These are phyloP conservation scores for Bipolaris sorokiniana DNA, from an alignment of 2,329 filamentous ascomycete species.

Conservation along the genomic window DNA sequence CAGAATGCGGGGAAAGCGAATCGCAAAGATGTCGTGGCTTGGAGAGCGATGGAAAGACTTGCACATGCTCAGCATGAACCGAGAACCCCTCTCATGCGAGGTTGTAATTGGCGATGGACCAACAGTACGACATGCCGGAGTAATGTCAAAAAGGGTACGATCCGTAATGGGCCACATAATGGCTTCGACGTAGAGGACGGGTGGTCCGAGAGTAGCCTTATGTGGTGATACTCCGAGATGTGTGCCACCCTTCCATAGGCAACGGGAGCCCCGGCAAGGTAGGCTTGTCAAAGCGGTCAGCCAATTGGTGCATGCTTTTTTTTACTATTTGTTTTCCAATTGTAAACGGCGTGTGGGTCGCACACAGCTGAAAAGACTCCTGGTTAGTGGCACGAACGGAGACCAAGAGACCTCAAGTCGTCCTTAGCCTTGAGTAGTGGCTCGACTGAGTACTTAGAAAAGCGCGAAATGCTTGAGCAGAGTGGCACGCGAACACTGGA, in stretches of 20 bases:
- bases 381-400: slow-evolving; percentile 20
- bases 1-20: slow-evolving; percentile 39
- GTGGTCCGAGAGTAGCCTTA: slow-evolving; percentile 27
- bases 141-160: slow-evolving; percentile 29
- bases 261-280: slow-evolving; percentile 29
- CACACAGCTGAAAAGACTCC: slow-evolving; percentile 5
- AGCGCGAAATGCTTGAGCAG: slow-evolving; percentile 5
- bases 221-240: slow-evolving; percentile 41
- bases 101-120: slow-evolving; percentile 25
- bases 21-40: slow-evolving; percentile 20
- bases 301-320: slow-evolving; percentile 31
- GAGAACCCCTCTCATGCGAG: slow-evolving; percentile 24
- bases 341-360: slow-evolving; percentile 7
- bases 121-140: slow-evolving; percentile 23
- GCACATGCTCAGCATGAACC: slow-evolving; percentile 35
- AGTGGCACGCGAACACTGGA: slow-evolving; percentile 19
- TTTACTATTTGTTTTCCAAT: slow-evolving; percentile 11
- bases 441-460: slow-evolving; percentile 9
- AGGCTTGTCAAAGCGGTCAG: slow-evolving; percentile 10
- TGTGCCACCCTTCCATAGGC: slow-evolving; percentile 32
- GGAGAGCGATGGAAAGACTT: slow-evolving; percentile 24
- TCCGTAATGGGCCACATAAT: slow-evolving; percentile 32
- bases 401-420: slow-evolving; percentile 11
- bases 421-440: slow-evolving; percentile 15
- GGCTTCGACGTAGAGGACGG: slow-evolving; percentile 23